These are phyloP conservation scores for Yamadazyma aaseri DNA, from an alignment of 1,139 yeast genomes.

Conservation along the genomic window DNA sequence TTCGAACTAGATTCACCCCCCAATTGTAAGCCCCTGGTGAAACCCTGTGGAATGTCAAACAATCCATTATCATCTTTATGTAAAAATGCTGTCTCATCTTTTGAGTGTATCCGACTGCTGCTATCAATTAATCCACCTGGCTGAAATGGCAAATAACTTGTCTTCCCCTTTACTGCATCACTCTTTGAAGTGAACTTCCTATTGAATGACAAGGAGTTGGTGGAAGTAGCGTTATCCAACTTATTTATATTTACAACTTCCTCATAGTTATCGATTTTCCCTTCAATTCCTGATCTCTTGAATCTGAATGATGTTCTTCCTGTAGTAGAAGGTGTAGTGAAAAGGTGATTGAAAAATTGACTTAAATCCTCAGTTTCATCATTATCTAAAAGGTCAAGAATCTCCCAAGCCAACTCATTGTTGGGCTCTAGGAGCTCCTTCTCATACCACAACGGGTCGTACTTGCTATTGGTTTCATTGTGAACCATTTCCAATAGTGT, in stretches of 20 bases:
- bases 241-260: slow-evolving; percentile 60
- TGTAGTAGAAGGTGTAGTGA: slow-evolving; percentile 51
- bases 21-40: slow-evolving; percentile 63
- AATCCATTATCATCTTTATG: slow-evolving; percentile 75
- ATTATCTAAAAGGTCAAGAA: slow-evolving; percentile 52
- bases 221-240: slow-evolving; percentile 53
- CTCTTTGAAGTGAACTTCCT: slow-evolving; percentile 65
- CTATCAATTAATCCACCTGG: slow-evolving; percentile 79
- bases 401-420: slow-evolving; percentile 54
- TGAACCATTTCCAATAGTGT: not conserved
- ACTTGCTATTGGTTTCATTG: not conserved
- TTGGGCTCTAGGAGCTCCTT: slow-evolving; percentile 47
- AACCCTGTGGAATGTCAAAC: slow-evolving; percentile 81
- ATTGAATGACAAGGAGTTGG: slow-evolving; percentile 69
- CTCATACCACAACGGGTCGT: slow-evolving; percentile 10
- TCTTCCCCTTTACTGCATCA: slow-evolving; percentile 65
- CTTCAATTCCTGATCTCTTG: slow-evolving; percentile 73
- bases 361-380: slow-evolving; percentile 36
- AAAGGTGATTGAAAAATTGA: slow-evolving; percentile 39
- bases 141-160: slow-evolving; percentile 81
- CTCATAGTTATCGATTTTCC: slow-evolving; percentile 58
- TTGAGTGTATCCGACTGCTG: slow-evolving; percentile 23
- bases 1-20: slow-evolving; percentile 12
- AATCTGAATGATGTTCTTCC: slow-evolving; percentile 59
- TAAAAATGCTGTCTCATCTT: slow-evolving; percentile 39